Evolutionary conservation across 345 rosid species (phyloP), one percentile per base, ranked within the genome.

Genomic region (Camelina neglecta): DNA sequence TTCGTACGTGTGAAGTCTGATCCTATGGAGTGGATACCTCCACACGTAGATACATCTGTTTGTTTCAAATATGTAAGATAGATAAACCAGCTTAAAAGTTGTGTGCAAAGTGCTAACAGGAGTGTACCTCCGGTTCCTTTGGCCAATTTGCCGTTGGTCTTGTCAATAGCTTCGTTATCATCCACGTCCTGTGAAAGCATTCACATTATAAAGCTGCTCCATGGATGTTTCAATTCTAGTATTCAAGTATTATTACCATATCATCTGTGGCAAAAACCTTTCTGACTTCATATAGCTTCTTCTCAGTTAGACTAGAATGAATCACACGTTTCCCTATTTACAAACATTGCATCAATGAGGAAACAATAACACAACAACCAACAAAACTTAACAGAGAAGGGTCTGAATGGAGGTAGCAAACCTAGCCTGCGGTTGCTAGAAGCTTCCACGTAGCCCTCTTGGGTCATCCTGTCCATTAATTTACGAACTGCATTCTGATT

Each of bases 1-100:
- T 68, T 91, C 69, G 81, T 95, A 80, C 99, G 98, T 36, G 99
- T 96, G 49, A 91, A 82, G 77, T 93, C 98, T 31, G 99, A 96
- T 54, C 99, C 99, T 49, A 96, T 75, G 2, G 98, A 96, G 75
- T 87, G 98, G 72, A 96, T 87, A 38, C 42, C 87, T 29, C 98
- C 99, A 45, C 90, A 91, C 4, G 98, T 96, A 6, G 98, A 93
- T 81, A 72, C 78, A 79, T 96, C 90, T 74, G 33, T 62, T 60
- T 60, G 10, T 41, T 21, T 53, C 45, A 39, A 48, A 9, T 23
- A 62, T 13, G 53, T 71, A 15, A 55, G 18, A 39, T 42, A 5
- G 24, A 16, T 21, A 53, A 49, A 39, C 58, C 31, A 50, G 48
- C 44, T 38, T 6, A 41, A 31, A 65, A 65, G 16, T 50, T 64